Conservation (phyloP, 2,329 filamentous ascomycete genomes). For the Capronia coronata region DNA sequence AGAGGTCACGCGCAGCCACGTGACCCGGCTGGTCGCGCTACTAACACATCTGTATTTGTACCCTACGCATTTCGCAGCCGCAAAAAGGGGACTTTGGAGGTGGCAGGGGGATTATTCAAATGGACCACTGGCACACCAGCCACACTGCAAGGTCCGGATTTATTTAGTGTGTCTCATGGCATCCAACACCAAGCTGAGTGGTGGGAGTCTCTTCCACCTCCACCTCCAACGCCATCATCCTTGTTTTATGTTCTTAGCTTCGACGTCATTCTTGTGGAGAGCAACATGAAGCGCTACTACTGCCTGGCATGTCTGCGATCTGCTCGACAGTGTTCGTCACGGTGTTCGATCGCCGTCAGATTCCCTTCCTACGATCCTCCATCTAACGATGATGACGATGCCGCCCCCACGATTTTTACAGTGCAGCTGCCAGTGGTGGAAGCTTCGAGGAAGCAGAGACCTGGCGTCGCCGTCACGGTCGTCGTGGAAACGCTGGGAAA, state of each 20-base stretch:
- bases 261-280: slow-evolving; percentile 6
- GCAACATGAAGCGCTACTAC: not conserved
- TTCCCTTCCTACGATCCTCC: not conserved
- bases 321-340: not conserved
- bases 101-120: too few relatives aligned
- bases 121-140: not conserved
- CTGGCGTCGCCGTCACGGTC: not conserved
- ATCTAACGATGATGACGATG: slow-evolving; percentile 5
- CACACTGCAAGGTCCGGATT: not conserved
- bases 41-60: not conserved
- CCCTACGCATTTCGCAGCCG: not conserved
- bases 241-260: not conserved
- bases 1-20: not conserved
- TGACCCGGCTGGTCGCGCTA: not conserved
- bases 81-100: not conserved
- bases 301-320: not conserved
- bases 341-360: slow-evolving; percentile 3
- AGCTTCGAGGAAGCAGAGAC: not conserved
- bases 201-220: not conserved
- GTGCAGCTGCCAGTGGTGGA: not conserved
- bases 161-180: too few relatives aligned
- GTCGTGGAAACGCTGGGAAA: not conserved
- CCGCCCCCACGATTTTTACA: not conserved
- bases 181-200: not conserved
- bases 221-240: not conserved